A percentile compares a stretch with the other conserved stretches of the same genome.
These are phyloP conservation scores for Chamaecyparis obtusa DNA, from an alignment of 75 land plant genomes.

Conservation along the genomic window DNA sequence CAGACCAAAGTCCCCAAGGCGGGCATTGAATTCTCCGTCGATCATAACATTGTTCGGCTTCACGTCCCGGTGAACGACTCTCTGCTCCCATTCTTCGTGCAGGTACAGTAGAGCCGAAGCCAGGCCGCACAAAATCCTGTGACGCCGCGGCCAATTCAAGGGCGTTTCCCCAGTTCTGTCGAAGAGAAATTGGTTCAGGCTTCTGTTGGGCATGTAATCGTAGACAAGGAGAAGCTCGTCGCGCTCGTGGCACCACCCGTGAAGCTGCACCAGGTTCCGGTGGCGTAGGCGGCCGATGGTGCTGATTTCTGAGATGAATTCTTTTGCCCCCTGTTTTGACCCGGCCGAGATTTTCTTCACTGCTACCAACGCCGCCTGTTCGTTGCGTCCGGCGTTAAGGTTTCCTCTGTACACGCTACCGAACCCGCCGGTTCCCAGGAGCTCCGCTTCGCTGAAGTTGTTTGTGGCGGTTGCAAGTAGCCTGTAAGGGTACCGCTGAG, in stretches of 20 bases:
- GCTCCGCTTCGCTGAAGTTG: neutral
- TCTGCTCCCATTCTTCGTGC: too few relatives aligned
- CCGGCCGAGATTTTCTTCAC: constrained; percentile 23
- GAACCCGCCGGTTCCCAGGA: neutral
- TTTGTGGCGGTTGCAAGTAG: neutral
- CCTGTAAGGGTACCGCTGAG: neutral
- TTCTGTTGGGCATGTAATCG: too few relatives aligned
- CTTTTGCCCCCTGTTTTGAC: constrained; percentile 5
- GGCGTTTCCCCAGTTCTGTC: too few relatives aligned
- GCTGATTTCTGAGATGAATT: too few relatives aligned
- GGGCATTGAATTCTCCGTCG: too few relatives aligned
- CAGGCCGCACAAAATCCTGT: too few relatives aligned
- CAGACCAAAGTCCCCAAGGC: constrained; percentile 2
- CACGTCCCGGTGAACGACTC: too few relatives aligned
- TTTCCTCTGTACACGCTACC: constrained; percentile 6
- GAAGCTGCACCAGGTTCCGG: constrained; percentile 34
- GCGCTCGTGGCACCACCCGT: constrained; percentile 30
- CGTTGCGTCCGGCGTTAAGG: neutral
- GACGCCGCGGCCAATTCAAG: too few relatives aligned
- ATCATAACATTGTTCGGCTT: too few relatives aligned
- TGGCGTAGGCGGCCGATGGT: constrained; percentile 13
- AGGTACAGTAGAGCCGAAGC: too few relatives aligned
- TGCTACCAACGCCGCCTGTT: constrained; percentile 22
- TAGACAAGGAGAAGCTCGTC: neutral
- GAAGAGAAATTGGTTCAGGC: too few relatives aligned